Conservation (phyloP, 495 filamentous ascomycete genomes). For the Copromyces sp. region DNA sequence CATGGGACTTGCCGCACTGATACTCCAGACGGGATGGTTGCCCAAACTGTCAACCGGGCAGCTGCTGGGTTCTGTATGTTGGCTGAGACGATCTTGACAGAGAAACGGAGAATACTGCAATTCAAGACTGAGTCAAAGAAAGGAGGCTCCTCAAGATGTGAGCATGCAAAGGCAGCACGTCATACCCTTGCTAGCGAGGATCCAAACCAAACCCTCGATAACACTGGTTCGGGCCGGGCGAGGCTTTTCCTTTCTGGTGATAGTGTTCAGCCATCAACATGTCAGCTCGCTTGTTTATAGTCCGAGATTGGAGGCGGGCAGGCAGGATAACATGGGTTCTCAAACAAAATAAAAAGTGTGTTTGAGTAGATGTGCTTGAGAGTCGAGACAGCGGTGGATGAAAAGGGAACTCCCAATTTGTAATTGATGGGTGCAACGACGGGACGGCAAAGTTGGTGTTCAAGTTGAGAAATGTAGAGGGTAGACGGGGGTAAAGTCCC, state of each 20-base stretch:
- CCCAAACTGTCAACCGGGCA: no score
- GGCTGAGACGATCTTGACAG: no score
- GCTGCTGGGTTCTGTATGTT: no score
- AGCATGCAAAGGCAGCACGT: neutral
- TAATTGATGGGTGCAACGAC: no score
- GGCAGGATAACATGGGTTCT: neutral
- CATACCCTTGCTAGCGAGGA: neutral
- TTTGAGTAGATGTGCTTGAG: no score
- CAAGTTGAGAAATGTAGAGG: neutral
- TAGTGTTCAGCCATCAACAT: neutral
- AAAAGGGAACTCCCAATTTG: no score
- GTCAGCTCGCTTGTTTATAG: neutral
- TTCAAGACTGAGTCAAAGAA: neutral
- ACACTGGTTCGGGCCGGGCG: neutral
- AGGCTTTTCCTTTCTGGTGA: neutral
- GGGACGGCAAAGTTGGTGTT: neutral
- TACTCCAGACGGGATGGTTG: no score
- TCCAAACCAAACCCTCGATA: neutral
- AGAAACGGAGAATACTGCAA: no score
- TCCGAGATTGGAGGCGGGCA: neutral
- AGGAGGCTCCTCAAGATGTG: neutral
- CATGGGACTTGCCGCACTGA: neutral
- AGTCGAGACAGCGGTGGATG: neutral
- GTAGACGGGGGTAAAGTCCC: neutral
- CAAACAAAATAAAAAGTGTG: neutral